Conservation (phyloP, 208 protist genomes). For the Acanthamoeba rhysodes region DNA sequence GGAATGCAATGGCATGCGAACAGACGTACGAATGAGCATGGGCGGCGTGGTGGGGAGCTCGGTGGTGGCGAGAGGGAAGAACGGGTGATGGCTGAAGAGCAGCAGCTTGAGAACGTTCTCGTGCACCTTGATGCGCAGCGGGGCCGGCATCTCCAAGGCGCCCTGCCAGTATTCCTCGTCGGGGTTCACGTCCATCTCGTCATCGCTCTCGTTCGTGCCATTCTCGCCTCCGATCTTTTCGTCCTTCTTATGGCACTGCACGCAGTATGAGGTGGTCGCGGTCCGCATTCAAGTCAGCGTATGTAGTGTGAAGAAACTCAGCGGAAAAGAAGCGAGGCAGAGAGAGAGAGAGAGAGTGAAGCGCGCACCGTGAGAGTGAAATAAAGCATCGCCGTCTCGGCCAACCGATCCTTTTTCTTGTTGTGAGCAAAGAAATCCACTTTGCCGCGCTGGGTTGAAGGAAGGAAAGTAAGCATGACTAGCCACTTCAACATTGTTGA, state of each 20-base stretch:
- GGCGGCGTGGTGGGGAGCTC: constrained; percentile 4
- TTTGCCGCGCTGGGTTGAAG: not conserved
- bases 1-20: not conserved
- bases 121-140: constrained; percentile 9
- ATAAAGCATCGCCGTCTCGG: constrained; percentile 16
- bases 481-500: not conserved
- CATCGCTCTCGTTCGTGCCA: not conserved
- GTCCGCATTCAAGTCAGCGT: not conserved
- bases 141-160: not conserved
- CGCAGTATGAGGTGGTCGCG: too few relatives aligned
- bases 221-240: not conserved
- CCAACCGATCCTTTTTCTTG: constrained; percentile 16
- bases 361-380: not conserved
- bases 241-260: not conserved
- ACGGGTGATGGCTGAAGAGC: constrained; percentile 21
- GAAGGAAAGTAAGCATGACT: too few relatives aligned
- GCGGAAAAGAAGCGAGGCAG: too few relatives aligned
- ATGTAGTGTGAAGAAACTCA: too few relatives aligned
- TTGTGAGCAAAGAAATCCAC: not conserved
- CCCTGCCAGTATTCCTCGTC: constrained; percentile 2
- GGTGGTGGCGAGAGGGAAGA: constrained; percentile 16
- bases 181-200: not conserved
- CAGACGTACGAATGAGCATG: not conserved
- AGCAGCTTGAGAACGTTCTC: constrained; percentile 26
- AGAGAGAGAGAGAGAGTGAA: not conserved